A percentile compares a stretch with the other conserved stretches of the same genome.
phyloP scores from a whole-genome alignment of 164 flowering plant species.

The Platanus orientalis region DNA sequence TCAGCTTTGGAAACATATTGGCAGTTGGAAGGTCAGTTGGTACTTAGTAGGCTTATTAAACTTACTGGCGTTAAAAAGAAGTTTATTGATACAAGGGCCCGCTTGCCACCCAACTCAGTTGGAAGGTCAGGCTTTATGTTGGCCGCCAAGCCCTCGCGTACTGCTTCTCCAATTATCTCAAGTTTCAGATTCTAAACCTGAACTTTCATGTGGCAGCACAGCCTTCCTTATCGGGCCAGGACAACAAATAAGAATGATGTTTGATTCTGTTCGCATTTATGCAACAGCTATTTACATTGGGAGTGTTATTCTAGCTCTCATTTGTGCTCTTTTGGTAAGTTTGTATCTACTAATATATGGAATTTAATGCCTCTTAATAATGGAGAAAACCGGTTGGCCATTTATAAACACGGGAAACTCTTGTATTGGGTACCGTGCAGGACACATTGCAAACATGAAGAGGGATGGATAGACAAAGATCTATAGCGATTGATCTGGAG shows the following conservation, averaged over 20 bases:
- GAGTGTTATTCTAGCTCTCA: constrained; percentile 62
- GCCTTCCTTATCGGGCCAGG: constrained; percentile 70
- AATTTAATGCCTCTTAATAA: neutral
- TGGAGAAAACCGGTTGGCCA: neutral
- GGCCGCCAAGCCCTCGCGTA: neutral
- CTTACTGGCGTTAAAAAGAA: neutral
- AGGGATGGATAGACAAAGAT: too few species aligned
- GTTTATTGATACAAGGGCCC: neutral
- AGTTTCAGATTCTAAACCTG: constrained; percentile 12
- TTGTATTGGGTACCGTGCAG: neutral
- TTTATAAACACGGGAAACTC: neutral
- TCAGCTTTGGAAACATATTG: constrained; percentile 80
- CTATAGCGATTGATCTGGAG: too few species aligned
- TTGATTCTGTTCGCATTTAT: constrained; percentile 67
- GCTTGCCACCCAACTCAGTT: too few species aligned
- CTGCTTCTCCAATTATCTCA: neutral
- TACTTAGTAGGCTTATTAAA: neutral
- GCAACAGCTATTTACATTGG: constrained; percentile 75
- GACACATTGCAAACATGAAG: neutral
- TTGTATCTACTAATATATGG: neutral
- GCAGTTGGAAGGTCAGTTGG: constrained; percentile 76
- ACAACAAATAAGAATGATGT: constrained; percentile 73
- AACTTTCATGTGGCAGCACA: constrained; percentile 62
- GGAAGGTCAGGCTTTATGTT: neutral
- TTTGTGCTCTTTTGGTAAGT: constrained; percentile 82